Evolutionary conservation across 805 yeast genomes (phyloP).

Genomic region (Lipomyces yamanashiensis): DNA sequence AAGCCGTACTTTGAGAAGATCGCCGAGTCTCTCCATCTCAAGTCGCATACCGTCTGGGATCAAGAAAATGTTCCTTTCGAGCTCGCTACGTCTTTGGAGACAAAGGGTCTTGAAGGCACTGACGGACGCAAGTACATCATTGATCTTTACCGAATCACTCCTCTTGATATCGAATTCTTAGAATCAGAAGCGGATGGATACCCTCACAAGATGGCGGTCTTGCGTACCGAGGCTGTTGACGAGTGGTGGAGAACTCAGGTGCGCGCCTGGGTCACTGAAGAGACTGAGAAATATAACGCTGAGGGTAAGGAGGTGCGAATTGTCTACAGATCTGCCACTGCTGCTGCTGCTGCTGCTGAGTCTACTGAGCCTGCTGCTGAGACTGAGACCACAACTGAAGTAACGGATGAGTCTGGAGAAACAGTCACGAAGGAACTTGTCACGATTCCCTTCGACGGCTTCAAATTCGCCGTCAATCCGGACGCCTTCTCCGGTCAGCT

Average conservation of each 20-base stretch:
- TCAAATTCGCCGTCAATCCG: slow-evolving; percentile 68
- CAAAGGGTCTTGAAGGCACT: slow-evolving; percentile 83
- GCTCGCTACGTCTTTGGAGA: slow-evolving; percentile 71
- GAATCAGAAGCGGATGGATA: slow-evolving; percentile 59
- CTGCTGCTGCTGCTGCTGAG: slow-evolving; percentile 5
- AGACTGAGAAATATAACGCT: slow-evolving; percentile 54
- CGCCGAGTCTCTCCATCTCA: slow-evolving; percentile 78
- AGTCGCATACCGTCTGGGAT: slow-evolving; percentile 63
- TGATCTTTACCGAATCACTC: slow-evolving; percentile 83
- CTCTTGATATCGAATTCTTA: slow-evolving; percentile 78
- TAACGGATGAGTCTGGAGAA: slow-evolving; percentile 22
- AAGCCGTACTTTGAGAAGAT: slow-evolving; percentile 60
- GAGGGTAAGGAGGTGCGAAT: slow-evolving; percentile 46
- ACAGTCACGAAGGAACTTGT: slow-evolving; percentile 31
- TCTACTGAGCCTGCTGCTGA: slow-evolving; percentile 36
- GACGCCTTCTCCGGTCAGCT: slow-evolving; percentile 64
- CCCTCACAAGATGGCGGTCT: slow-evolving; percentile 78
- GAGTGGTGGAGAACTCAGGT: slow-evolving; percentile 84
- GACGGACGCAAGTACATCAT: slow-evolving; percentile 84
- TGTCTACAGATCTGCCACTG: slow-evolving; percentile 16
- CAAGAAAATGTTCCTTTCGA: slow-evolving; percentile 53
- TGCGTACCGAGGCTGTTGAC: slow-evolving; percentile 87
- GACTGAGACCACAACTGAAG: slow-evolving; percentile 24
- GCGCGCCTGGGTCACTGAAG: slow-evolving; percentile 55
- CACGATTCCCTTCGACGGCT: slow-evolving; percentile 26